Conservation (phyloP, 257 asterid genomes). For the Salvia miltiorrhiza region DNA sequence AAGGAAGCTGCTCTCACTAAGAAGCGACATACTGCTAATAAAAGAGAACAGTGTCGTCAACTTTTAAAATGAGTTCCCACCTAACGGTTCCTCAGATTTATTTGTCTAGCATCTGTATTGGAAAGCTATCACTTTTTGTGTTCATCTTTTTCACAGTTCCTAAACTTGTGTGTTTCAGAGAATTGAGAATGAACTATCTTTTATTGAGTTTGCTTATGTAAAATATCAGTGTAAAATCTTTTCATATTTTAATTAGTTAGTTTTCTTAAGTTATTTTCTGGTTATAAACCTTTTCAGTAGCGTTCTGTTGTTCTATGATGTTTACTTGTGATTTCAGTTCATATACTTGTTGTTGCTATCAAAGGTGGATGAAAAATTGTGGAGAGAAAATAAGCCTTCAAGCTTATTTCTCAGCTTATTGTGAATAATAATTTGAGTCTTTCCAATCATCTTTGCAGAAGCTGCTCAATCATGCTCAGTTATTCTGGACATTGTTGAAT, state of each 20-base stretch:
- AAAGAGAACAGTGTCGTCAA: background rate
- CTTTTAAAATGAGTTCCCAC: background rate
- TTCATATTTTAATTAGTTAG: conserved; percentile 7
- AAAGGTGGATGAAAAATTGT: background rate
- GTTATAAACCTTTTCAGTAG: background rate
- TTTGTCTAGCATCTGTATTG: conserved; percentile 1
- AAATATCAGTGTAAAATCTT: background rate
- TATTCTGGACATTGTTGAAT: conserved; percentile 88
- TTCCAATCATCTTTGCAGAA: conserved; percentile 64
- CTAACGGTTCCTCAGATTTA: background rate
- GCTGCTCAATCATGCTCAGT: conserved; percentile 95
- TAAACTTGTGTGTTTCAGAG: background rate
- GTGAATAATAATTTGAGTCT: conserved; percentile 26
- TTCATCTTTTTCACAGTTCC: background rate
- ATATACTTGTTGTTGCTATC: conserved; percentile 6
- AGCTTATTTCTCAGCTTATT: conserved; percentile 24
- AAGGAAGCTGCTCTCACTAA: background rate
- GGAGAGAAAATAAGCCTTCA: background rate
- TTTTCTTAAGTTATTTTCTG: background rate
- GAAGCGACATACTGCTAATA: background rate
- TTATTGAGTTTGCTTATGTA: conserved; percentile 13
- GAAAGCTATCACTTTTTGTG: background rate
- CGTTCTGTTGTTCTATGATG: background rate
- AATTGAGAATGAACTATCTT: background rate
- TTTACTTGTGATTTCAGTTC: background rate